phyloP scores from a whole-genome alignment of 164 flowering plant genomes.

The Buxus sempervirens region DNA sequence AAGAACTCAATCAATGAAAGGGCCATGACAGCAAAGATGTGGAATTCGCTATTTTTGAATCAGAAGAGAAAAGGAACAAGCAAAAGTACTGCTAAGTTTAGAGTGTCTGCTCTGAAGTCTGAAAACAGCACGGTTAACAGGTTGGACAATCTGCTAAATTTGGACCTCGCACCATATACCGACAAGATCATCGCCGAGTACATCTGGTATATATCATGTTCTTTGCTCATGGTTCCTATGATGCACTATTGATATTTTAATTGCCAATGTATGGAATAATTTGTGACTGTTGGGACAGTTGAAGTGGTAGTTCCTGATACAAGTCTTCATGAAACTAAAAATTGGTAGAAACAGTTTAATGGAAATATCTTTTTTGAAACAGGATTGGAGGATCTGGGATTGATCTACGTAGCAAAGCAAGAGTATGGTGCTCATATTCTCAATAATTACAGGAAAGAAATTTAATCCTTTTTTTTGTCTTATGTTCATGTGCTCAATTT shows the following conservation, averaged over 20 bases:
- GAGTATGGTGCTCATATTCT: constrained; percentile 23
- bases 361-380: constrained; percentile 10
- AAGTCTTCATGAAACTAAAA: no score
- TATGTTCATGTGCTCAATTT: background rate
- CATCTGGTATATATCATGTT: constrained; percentile 55
- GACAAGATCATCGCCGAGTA: constrained; percentile 94
- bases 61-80: constrained; percentile 41
- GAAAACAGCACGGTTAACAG: constrained; percentile 62
- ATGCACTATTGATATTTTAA: no score
- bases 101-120: constrained; percentile 50
- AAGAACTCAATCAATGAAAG: constrained; percentile 38
- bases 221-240: background rate
- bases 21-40: constrained; percentile 53
- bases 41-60: constrained; percentile 55
- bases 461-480: background rate
- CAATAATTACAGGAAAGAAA: background rate
- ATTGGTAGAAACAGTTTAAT: background rate
- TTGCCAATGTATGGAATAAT: background rate
- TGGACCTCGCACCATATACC: constrained; percentile 81
- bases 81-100: constrained; percentile 49
- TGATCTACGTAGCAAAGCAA: constrained; percentile 46
- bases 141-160: constrained; percentile 68
- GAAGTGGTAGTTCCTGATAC: background rate
- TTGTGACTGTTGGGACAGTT: background rate
- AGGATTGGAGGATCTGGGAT: constrained; percentile 51